phyloP scores from a whole-genome alignment of 2,329 filamentous ascomycete genomes.

The Orbilia javanica region DNA sequence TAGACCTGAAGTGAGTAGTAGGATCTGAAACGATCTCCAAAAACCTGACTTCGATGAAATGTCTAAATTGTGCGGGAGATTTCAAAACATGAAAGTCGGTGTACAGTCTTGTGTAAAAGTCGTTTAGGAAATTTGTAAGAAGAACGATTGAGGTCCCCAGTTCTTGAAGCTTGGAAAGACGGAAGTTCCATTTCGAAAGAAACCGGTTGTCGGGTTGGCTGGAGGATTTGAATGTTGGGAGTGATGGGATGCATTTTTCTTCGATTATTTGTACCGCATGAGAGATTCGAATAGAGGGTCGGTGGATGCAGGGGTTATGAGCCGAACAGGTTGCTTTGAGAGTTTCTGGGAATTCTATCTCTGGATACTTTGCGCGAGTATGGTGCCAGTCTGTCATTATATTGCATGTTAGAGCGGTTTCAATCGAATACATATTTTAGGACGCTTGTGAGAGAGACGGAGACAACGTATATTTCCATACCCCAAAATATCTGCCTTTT shows the following conservation, averaged over 20 bases:
- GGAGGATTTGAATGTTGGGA: neutral
- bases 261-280: conserved; percentile 23
- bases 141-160: conserved; percentile 14
- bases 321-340: conserved; percentile 16
- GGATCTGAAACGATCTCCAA: conserved; percentile 9
- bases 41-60: conserved; percentile 18
- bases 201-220: conserved; percentile 25
- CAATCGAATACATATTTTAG: too few species aligned
- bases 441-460: too few species aligned
- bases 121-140: neutral
- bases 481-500: conserved; percentile 29
- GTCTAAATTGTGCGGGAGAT: conserved; percentile 10
- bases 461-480: neutral
- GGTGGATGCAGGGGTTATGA: conserved; percentile 16
- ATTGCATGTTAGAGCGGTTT: neutral
- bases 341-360: conserved; percentile 37
- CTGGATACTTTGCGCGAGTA: conserved; percentile 21
- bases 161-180: neutral
- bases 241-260: conserved; percentile 8
- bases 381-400: conserved; percentile 30
- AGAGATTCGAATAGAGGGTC: conserved; percentile 6
- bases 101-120: conserved; percentile 25
- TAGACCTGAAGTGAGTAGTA: neutral
- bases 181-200: conserved; percentile 26
- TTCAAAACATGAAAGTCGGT: conserved; percentile 27